Evolutionary conservation across 2,329 filamentous ascomycete species (phyloP).

Genomic region (Colletotrichum lindemuthianum): DNA sequence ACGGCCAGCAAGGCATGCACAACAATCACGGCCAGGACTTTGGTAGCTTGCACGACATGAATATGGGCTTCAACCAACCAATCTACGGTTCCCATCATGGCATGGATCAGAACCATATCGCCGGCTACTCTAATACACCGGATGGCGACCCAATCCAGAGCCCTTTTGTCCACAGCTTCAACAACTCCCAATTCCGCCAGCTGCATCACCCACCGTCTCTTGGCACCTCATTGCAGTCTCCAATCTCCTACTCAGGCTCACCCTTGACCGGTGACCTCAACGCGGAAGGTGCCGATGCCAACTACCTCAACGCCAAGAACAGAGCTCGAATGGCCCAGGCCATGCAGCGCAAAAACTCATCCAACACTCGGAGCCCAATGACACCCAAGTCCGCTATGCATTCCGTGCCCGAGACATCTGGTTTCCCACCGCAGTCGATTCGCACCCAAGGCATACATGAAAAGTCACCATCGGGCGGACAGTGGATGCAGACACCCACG

Average conservation of each 20-base stretch:
- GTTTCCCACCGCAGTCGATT: constrained; percentile 82
- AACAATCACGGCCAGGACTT: constrained; percentile 65
- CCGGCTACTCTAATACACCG: constrained; percentile 89
- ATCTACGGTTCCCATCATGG: constrained; percentile 67
- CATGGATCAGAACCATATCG: constrained; percentile 75
- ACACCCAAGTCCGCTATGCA: constrained; percentile 87
- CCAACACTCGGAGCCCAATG: constrained; percentile 81
- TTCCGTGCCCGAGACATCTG: constrained; percentile 76
- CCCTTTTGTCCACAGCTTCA: constrained; percentile 84
- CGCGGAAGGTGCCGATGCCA: constrained; percentile 59
- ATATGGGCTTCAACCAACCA: constrained; percentile 66
- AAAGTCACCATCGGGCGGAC: constrained; percentile 80
- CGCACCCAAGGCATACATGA: constrained; percentile 76
- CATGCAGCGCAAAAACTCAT: constrained; percentile 79
- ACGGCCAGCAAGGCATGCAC: constrained; percentile 61
- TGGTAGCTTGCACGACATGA: constrained; percentile 61
- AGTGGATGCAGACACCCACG: constrained; percentile 89
- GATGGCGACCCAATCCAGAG: constrained; percentile 93
- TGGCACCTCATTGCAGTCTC: constrained; percentile 63
- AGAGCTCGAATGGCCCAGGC: constrained; percentile 68
- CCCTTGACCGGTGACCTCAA: constrained; percentile 62
- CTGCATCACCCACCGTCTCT: constrained; percentile 70
- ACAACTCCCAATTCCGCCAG: constrained; percentile 78
- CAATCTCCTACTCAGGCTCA: constrained; percentile 60
- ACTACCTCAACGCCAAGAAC: constrained; percentile 67